Evolutionary conservation across 164 flowering plant species (phyloP).

Genomic region (Kingdonia uniflora): DNA sequence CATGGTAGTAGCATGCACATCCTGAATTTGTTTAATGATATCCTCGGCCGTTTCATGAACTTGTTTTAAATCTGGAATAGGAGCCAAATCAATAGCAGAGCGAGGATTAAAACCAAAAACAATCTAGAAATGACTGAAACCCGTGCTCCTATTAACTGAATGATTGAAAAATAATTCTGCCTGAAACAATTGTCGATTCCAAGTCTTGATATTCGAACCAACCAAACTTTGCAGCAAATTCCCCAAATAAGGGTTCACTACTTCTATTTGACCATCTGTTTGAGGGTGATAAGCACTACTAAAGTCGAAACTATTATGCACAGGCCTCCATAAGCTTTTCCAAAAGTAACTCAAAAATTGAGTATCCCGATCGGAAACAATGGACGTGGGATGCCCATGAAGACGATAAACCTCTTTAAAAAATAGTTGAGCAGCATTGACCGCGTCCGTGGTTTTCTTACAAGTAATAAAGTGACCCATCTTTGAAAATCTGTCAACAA

Average conservation of each 20-base stretch:
- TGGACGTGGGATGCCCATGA: background rate
- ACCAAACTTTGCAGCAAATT: background rate
- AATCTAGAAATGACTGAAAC: background rate
- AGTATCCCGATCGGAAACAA: background rate
- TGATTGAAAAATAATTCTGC: background rate
- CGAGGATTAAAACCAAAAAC: background rate
- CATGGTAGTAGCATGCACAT: too few species aligned
- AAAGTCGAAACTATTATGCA: background rate
- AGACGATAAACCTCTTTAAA: background rate
- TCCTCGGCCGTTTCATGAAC: too few species aligned
- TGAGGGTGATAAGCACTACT: constrained; percentile 1
- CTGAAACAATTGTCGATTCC: background rate
- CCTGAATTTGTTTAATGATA: too few species aligned
- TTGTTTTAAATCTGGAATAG: background rate
- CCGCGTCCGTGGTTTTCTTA: background rate
- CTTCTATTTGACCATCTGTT: background rate
- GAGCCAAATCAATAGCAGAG: background rate
- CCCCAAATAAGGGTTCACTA: background rate
- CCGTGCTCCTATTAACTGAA: background rate
- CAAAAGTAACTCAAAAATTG: background rate
- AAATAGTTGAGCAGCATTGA: background rate
- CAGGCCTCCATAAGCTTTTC: background rate
- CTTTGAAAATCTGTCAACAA: background rate
- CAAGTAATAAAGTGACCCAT: background rate
- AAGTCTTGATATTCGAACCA: background rate